Evolutionary conservation across 345 rosid species (phyloP).

Genomic region (Brassica carinata): DNA sequence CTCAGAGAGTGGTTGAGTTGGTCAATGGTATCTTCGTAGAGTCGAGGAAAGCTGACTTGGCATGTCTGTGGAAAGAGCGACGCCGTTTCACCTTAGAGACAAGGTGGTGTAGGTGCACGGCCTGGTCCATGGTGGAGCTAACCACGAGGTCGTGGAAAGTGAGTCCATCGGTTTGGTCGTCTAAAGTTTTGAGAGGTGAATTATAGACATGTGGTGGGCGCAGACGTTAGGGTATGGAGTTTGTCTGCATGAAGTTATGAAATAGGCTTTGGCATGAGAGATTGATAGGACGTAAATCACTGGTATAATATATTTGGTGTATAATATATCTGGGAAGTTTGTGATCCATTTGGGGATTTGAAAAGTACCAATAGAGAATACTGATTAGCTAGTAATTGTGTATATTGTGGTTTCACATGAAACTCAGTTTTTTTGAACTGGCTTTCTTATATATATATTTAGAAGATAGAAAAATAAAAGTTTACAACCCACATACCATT

Average conservation of each 20-base stretch:
- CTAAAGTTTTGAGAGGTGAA: constrained; percentile 33
- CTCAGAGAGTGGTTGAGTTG: constrained; percentile 57
- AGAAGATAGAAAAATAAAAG: no score
- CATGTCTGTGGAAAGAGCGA: constrained; percentile 44
- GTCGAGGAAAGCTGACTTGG: constrained; percentile 63
- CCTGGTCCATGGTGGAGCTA: constrained; percentile 54
- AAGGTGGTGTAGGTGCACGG: constrained; percentile 50
- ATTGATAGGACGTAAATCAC: constrained; percentile 25
- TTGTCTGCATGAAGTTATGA: constrained; percentile 56
- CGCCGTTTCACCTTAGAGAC: constrained; percentile 45
- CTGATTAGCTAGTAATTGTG: not conserved
- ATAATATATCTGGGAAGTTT: constrained; percentile 19
- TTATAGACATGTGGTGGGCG: constrained; percentile 36
- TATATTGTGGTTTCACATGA: not conserved
- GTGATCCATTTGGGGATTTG: constrained; percentile 26
- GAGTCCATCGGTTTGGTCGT: constrained; percentile 30
- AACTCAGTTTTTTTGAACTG: no score
- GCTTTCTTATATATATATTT: no score
- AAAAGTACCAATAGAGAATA: not conserved
- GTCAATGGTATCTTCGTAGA: constrained; percentile 56
- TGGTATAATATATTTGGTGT: constrained; percentile 18
- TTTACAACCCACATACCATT: no score
- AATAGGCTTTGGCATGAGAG: constrained; percentile 26
- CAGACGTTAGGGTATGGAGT: constrained; percentile 68
- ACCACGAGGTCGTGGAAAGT: constrained; percentile 53